phyloP scores from a whole-genome alignment of 345 rosid species.

The Leavenworthia alabamica region DNA sequence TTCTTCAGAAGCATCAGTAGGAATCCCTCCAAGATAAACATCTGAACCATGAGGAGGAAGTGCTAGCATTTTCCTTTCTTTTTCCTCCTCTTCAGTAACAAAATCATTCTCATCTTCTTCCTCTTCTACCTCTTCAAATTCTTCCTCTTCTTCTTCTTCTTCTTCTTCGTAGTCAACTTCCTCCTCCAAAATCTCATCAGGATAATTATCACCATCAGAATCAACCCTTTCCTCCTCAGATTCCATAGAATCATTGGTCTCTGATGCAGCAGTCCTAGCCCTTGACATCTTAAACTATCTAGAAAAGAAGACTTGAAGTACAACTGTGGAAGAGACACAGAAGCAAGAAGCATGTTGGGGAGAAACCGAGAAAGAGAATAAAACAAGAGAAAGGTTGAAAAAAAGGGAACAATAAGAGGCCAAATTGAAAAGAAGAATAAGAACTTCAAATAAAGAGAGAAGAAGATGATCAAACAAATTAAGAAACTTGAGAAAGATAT shows the following conservation, averaged over 20 bases:
- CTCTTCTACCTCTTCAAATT: slow-evolving; percentile 49
- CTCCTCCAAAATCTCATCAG: slow-evolving; percentile 67
- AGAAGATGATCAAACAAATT: slow-evolving; percentile 34
- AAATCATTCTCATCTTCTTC: slow-evolving; percentile 34
- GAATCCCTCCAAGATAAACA: slow-evolving; percentile 82
- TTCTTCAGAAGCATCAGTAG: slow-evolving; percentile 60
- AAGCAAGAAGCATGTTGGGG: slow-evolving; percentile 83
- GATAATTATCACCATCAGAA: slow-evolving; percentile 59
- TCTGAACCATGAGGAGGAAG: slow-evolving; percentile 95
- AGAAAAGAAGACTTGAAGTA: slow-evolving; percentile 70
- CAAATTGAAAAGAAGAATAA: slow-evolving; percentile 54
- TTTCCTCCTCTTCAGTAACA: slow-evolving; percentile 40
- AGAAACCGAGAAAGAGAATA: slow-evolving; percentile 63
- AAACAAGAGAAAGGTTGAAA: slow-evolving; percentile 63
- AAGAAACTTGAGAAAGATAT: slow-evolving; percentile 28
- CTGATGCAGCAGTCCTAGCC: slow-evolving; percentile 48
- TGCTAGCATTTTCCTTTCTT: slow-evolving; percentile 55
- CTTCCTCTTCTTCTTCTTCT: slow-evolving; percentile 59
- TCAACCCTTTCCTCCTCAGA: slow-evolving; percentile 66
- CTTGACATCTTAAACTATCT: slow-evolving; percentile 76
- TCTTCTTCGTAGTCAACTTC: slow-evolving; percentile 79
- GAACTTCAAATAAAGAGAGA: slow-evolving; percentile 42
- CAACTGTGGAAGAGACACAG: slow-evolving; percentile 79
- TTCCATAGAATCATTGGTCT: slow-evolving; percentile 39
- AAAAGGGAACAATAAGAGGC: slow-evolving; percentile 71